phyloP scores from a whole-genome alignment of 192 early-diverging fungal genomes.

The Coemansia sp. region DNA sequence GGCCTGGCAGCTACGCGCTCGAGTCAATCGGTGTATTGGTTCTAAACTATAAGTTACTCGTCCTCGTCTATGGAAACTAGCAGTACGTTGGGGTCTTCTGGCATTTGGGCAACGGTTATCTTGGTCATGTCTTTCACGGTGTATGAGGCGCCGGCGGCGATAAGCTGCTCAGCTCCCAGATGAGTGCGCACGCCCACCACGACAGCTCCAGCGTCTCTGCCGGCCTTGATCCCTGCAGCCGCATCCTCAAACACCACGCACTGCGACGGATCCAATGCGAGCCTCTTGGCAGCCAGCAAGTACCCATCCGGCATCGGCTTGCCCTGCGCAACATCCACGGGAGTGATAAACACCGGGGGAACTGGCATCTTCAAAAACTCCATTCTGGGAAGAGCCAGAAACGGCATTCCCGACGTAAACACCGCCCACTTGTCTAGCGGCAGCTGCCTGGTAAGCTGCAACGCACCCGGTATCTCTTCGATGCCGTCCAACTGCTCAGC shows the following conservation, averaged over 20 bases:
- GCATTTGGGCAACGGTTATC: no score
- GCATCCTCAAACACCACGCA: slow-evolving; percentile 28
- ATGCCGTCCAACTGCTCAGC: slow-evolving; percentile 12
- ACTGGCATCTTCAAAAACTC: slow-evolving; percentile 14
- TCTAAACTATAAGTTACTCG: slow-evolving; percentile 5
- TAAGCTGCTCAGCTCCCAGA: no score
- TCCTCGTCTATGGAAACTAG: slow-evolving; percentile 5
- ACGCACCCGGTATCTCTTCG: slow-evolving; percentile 18
- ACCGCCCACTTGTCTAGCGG: slow-evolving; percentile 20
- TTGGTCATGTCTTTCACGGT: no score
- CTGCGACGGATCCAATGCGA: slow-evolving; percentile 3
- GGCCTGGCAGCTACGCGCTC: slow-evolving; percentile 25
- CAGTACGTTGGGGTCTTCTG: no score
- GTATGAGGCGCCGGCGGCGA: no score
- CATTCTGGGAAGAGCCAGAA: slow-evolving; percentile 28
- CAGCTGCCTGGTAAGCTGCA: slow-evolving; percentile 3
- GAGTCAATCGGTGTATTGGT: neutral
- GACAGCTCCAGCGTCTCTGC: no score
- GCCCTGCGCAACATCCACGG: slow-evolving; percentile 16
- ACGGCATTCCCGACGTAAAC: slow-evolving; percentile 32
- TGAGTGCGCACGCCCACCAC: no score
- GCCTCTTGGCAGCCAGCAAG: slow-evolving; percentile 14
- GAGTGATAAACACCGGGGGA: slow-evolving; percentile 28
- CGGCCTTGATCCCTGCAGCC: no score
- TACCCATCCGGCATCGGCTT: slow-evolving; percentile 41